These are phyloP conservation scores for Podila clonocystis DNA, from an alignment of 192 early-diverging fungal species.

Conservation along the genomic window DNA sequence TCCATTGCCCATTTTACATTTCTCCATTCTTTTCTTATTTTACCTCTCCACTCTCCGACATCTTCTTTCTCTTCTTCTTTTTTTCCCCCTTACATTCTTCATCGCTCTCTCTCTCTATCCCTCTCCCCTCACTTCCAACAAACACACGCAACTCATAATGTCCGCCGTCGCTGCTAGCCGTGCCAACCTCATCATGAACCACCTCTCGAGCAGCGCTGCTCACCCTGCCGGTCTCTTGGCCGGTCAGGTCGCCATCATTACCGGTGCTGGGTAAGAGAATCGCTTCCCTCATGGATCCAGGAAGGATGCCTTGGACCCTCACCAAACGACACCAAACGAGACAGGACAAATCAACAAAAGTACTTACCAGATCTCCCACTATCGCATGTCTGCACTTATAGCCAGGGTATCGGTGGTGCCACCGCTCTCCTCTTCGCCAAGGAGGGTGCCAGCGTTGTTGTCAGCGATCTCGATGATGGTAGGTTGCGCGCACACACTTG, in stretches of 20 bases:
- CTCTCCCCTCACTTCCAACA: background rate
- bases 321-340: too few species aligned
- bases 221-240: slow-evolving; percentile 61
- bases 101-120: slow-evolving; percentile 2
- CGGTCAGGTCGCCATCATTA: slow-evolving; percentile 69
- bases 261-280: slow-evolving; percentile 63
- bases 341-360: too few species aligned
- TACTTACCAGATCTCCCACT: too few species aligned
- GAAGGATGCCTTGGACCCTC: background rate
- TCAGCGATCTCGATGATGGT: slow-evolving; percentile 87
- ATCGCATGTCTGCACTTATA: background rate
- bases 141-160: slow-evolving; percentile 1
- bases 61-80: background rate
- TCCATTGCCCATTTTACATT: background rate
- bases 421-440: slow-evolving; percentile 88
- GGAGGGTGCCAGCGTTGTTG: slow-evolving; percentile 87
- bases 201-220: slow-evolving; percentile 49
- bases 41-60: background rate
- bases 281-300: background rate
- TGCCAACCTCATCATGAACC: slow-evolving; percentile 22
- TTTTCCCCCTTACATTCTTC: background rate
- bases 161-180: slow-evolving; percentile 22
- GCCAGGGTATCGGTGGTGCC: slow-evolving; percentile 85
- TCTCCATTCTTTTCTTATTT: background rate
- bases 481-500: background rate